Base-by-base conservation (phyloP, 129 eudicot genomes). In the Saposhnikovia divaricata region DNA sequence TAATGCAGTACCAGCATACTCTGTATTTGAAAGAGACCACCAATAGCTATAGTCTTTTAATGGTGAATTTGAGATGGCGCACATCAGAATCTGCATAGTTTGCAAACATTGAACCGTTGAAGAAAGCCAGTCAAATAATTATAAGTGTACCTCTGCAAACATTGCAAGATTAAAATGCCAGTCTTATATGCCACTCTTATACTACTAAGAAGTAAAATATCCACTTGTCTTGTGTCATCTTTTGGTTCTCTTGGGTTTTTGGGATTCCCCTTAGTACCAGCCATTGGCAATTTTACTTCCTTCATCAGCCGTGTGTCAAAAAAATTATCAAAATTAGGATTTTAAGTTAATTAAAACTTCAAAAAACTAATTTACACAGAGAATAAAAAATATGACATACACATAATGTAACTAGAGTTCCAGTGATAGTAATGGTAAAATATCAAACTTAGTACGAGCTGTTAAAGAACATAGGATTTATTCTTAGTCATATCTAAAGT, bases 231-330 rank as follows among this genome's bases (percentile, higher is more conserved):
- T 48, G 94, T 92, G 79, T 96, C 98, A 74, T 96, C 99, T 79
- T 92, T 96, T 72, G 90, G 74, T 82, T 96, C 97, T 78, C 89
- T 89, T 55, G 93, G 98, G 83, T 92, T 89, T 79, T 91, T 96
- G 0, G 97, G 85, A 66, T 90, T 86, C 37, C 97, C 98, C 88
- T 96, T 96, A 77, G 93, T 74, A 83, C 98, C 98, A 88, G 97
- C 98, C 77, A 98, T 98, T 51, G 98, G 99, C 92, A 96, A 89
- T 85, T 98, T 88, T 74, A 92, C 99, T 92, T 96, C 98, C 98
- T 95, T 86, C 82, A 90, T 23, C 76, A 81, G 70, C 48, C 34
- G 21, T n/a, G 74, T 80, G 78, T 84, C 84, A 79, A 18, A 39
- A 77, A 75, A 66, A 76, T 79, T 84, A 27, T 40, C 81, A 79